phyloP scores from a whole-genome alignment of 345 rosid species.

The Hibiscus mutabilis region DNA sequence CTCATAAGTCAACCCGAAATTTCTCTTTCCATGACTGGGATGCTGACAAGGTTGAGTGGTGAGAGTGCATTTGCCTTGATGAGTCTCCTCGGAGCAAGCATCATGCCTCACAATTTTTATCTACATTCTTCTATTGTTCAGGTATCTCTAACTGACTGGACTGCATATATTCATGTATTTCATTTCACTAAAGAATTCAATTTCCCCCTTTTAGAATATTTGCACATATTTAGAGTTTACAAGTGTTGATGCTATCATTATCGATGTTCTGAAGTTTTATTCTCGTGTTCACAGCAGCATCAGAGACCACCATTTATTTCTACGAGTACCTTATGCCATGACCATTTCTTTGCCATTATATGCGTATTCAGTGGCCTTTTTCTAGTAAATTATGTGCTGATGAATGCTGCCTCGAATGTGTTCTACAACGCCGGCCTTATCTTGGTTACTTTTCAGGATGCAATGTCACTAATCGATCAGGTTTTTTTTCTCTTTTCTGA shows the following conservation, averaged over 20 bases:
- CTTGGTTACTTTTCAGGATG: slow-evolving; percentile 84
- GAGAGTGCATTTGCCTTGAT: slow-evolving; percentile 73
- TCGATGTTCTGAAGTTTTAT: slow-evolving; percentile 13
- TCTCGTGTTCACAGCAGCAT: slow-evolving; percentile 40
- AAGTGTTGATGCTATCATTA: background rate
- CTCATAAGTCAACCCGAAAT: slow-evolving; percentile 74
- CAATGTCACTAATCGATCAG: slow-evolving; percentile 85
- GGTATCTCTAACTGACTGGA: slow-evolving; percentile 31
- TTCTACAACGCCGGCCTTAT: slow-evolving; percentile 70
- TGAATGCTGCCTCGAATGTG: slow-evolving; percentile 77
- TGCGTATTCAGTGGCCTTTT: slow-evolving; percentile 67
- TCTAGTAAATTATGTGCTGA: slow-evolving; percentile 65
- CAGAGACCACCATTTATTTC: slow-evolving; percentile 39
- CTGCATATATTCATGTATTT: background rate
- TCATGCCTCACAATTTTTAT: slow-evolving; percentile 95
- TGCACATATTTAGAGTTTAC: background rate
- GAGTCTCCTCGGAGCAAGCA: slow-evolving; percentile 97
- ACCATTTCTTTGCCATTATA: slow-evolving; percentile 68
- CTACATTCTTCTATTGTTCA: slow-evolving; percentile 82
- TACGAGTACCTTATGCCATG: slow-evolving; percentile 51
- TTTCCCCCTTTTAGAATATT: background rate
- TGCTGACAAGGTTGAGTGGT: slow-evolving; percentile 51
- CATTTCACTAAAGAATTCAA: background rate
- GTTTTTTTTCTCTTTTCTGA: slow-evolving; percentile 28
- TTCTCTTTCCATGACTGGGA: slow-evolving; percentile 51